Conservation (phyloP, 2,329 filamentous ascomycete genomes). For the Aureobasidium sp. region DNA sequence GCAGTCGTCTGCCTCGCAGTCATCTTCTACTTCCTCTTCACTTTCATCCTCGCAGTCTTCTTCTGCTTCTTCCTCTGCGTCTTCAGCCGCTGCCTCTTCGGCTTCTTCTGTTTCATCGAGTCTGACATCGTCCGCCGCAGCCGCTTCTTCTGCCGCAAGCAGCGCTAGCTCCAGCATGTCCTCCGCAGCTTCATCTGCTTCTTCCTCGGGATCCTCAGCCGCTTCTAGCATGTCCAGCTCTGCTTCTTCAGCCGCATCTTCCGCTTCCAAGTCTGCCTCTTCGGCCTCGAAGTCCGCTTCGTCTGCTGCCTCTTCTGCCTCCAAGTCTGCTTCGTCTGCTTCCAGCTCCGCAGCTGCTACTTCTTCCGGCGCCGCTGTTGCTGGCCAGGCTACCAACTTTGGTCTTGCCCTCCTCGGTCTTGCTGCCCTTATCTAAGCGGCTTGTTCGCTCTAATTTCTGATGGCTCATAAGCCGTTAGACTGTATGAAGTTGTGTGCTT, state of each 20-base stretch:
- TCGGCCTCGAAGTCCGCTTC: background rate
- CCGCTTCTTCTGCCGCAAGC: conserved; percentile 5
- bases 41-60: background rate
- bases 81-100: background rate
- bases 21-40: conserved; percentile 1
- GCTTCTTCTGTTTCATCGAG: background rate
- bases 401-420: conserved; percentile 3
- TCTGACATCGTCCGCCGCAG: conserved; percentile 7
- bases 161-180: background rate
- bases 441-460: too few relatives aligned
- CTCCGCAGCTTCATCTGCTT: background rate
- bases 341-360: background rate
- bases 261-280: background rate
- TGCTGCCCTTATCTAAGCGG: conserved; percentile 2
- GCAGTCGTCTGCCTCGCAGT: background rate
- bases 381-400: background rate
- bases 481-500: background rate
- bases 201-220: background rate
- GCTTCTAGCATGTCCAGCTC: background rate
- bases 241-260: background rate
- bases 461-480: background rate
- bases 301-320: background rate
- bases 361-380: conserved; percentile 2
- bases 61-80: background rate
- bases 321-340: background rate